phyloP scores from a whole-genome alignment of 164 flowering plant genomes.

The Sextonia rubra region DNA sequence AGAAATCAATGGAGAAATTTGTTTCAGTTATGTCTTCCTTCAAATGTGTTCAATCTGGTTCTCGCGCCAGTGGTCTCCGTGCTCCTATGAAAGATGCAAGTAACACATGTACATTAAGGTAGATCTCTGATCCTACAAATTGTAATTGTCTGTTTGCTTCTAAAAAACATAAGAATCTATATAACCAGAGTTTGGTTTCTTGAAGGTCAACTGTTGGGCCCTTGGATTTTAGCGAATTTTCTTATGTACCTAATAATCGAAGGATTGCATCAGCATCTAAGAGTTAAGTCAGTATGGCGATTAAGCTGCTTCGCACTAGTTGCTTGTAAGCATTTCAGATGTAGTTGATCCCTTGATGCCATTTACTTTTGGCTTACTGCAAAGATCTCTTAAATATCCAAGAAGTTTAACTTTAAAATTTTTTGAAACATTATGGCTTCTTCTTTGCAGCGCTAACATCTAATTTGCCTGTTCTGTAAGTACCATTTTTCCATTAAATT shows the following conservation, averaged over 20 bases:
- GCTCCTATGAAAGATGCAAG: slow-evolving; percentile 81
- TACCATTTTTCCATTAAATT: not conserved
- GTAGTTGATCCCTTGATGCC: not conserved
- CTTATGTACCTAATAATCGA: slow-evolving; percentile 38
- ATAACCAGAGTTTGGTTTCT: slow-evolving; percentile 4
- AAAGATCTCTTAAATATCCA: too few species aligned
- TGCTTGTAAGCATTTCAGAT: not conserved
- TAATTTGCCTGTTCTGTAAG: not conserved
- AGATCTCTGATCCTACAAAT: slow-evolving; percentile 1
- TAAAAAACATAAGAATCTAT: not conserved
- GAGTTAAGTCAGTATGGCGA: slow-evolving; percentile 4
- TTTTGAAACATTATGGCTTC: too few species aligned
- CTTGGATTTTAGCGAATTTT: slow-evolving; percentile 42
- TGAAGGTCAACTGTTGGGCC: slow-evolving; percentile 29
- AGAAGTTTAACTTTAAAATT: too few species aligned
- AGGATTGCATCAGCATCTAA: slow-evolving; percentile 21
- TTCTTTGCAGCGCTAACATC: too few species aligned
- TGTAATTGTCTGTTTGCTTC: not conserved
- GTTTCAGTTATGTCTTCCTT: slow-evolving; percentile 71
- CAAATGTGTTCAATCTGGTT: slow-evolving; percentile 58
- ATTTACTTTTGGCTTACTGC: not conserved
- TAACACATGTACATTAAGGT: slow-evolving; percentile 50
- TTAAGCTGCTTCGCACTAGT: not conserved
- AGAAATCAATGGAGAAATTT: slow-evolving; percentile 79
- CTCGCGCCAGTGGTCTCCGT: slow-evolving; percentile 98